phyloP scores from a whole-genome alignment of 1,139 yeast genomes.

The Sugiyamaella pinicola region DNA sequence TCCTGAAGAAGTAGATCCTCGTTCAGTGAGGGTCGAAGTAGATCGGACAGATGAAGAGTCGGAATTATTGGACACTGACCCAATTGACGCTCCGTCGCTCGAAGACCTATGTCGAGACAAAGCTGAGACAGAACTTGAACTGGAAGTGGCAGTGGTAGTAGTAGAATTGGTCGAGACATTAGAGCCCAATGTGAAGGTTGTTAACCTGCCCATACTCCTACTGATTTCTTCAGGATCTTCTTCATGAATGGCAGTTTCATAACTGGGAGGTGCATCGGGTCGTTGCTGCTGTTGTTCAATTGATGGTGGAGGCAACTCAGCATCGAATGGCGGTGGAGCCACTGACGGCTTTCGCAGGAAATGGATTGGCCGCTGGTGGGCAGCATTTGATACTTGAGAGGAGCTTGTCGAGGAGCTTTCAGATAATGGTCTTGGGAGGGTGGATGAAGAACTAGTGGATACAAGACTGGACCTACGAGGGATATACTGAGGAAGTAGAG shows the following conservation, averaged over 20 bases:
- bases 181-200: conserved; percentile 1
- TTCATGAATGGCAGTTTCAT: conserved; percentile 25
- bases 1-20: conserved; percentile 8
- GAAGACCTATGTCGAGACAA: not conserved
- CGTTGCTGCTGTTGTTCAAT: conserved; percentile 12
- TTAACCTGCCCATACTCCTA: conserved; percentile 1
- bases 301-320: conserved; percentile 28
- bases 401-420: conserved; percentile 7
- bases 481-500: conserved; percentile 45
- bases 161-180: conserved; percentile 4
- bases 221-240: conserved; percentile 7
- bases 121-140: not conserved
- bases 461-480: conserved; percentile 28
- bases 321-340: conserved; percentile 50
- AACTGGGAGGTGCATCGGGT: conserved; percentile 27
- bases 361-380: conserved; percentile 43
- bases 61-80: conserved; percentile 3
- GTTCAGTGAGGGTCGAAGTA: conserved; percentile 2
- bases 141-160: not conserved
- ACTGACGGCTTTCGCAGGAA: conserved; percentile 47
- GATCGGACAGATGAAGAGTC: conserved; percentile 12
- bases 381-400: conserved; percentile 17
- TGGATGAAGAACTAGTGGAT: conserved; percentile 33
- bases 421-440: conserved; percentile 20
- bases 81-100: conserved; percentile 10